Percentiles rank a stretch among this genome's conserved stretches.
Conservation (phyloP, 495 filamentous ascomycete genomes). For the Podospora didyma region DNA sequence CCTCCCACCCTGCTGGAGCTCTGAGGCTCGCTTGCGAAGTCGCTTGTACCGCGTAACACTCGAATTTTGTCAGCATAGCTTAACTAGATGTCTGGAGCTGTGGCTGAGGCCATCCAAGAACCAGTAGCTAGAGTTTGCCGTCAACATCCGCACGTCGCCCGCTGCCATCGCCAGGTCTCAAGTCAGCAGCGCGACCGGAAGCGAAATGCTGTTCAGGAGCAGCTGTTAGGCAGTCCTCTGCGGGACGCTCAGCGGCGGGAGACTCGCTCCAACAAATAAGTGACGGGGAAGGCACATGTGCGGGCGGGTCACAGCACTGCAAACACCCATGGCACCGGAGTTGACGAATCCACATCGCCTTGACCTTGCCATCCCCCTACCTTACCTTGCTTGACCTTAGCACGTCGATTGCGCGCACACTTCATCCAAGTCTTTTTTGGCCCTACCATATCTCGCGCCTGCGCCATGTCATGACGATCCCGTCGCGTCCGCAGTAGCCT, state of each 20-base stretch:
- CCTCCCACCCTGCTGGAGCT: conserved; percentile 6
- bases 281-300: not conserved
- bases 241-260: not conserved
- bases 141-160: not conserved
- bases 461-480: conserved; percentile 16
- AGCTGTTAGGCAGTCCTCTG: conserved; percentile 19
- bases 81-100: not conserved
- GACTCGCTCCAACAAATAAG: not conserved
- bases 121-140: not conserved
- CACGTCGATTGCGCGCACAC: conserved; percentile 21
- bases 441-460: conserved; percentile 9
- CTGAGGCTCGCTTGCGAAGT: not conserved
- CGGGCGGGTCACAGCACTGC: not conserved
- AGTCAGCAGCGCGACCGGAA: conserved; percentile 2
- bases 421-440: conserved; percentile 20
- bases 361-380: not conserved
- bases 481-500: conserved; percentile 15
- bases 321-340: not conserved
- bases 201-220: conserved; percentile 1
- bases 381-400: not conserved
- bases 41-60: conserved; percentile 27
- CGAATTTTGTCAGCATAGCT: conserved; percentile 1
- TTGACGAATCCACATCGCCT: not conserved
- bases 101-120: not conserved
- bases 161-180: not conserved